These are phyloP conservation scores for Aquilaria agallochum DNA, from an alignment of 441 rosid species.

Conservation along the genomic window DNA sequence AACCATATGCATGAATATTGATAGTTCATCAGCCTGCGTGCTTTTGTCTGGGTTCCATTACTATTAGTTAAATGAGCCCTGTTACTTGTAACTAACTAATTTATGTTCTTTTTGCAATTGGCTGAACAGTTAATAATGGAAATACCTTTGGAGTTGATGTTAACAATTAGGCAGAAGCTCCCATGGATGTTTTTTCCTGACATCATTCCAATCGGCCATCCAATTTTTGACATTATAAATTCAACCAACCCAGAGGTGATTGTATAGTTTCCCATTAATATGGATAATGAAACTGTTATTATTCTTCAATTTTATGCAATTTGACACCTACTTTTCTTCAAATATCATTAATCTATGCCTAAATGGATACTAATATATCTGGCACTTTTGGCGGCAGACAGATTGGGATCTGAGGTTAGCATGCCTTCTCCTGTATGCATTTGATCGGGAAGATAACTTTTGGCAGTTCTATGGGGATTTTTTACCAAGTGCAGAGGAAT, in stretches of 20 bases:
- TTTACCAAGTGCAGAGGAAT: conserved; percentile 77
- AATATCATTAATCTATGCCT: not conserved
- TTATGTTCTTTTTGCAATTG: conserved; percentile 14
- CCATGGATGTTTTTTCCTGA: conserved; percentile 99
- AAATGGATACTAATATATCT: not conserved
- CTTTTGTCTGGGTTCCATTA: too few relatives aligned
- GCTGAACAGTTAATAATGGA: conserved; percentile 77
- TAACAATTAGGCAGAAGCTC: conserved; percentile 73
- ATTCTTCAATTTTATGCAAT: not conserved
- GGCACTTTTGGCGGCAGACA: conserved; percentile 43
- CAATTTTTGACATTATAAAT: conserved; percentile 87
- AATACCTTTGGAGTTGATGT: conserved; percentile 86
- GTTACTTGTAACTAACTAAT: not conserved
- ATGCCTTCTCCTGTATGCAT: conserved; percentile 78
- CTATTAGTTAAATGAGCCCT: not conserved
- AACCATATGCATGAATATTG: too few relatives aligned
- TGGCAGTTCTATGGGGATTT: conserved; percentile 94
- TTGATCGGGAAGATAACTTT: conserved; percentile 71
- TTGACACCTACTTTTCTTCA: too few relatives aligned
- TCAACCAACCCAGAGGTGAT: conserved; percentile 85
- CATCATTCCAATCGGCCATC: conserved; percentile 82
- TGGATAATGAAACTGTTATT: not conserved
- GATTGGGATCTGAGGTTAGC: conserved; percentile 98
- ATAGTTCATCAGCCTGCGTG: not conserved
- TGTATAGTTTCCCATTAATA: conserved; percentile 1